phyloP scores from a whole-genome alignment of 2,329 filamentous ascomycete species.

The Alternaria consortialis region DNA sequence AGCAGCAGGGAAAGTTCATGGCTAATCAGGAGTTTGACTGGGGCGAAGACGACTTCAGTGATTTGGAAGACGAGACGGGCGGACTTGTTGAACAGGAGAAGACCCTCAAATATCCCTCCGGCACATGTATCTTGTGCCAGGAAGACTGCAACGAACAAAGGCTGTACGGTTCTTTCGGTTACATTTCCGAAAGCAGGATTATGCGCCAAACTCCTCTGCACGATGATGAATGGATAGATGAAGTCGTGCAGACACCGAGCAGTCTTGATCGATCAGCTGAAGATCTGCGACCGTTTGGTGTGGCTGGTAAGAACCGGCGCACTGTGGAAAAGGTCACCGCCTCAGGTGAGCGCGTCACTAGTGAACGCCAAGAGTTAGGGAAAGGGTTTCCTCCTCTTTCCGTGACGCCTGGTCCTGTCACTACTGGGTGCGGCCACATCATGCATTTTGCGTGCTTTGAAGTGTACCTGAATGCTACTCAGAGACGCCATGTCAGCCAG shows the following conservation, averaged over 20 bases:
- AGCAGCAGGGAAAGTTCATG: slow-evolving; percentile 95
- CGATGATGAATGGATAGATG: slow-evolving; percentile 83
- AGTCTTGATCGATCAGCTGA: slow-evolving; percentile 89
- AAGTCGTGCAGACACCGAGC: slow-evolving; percentile 78
- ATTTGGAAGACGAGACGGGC: slow-evolving; percentile 72
- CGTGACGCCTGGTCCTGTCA: slow-evolving; percentile 77
- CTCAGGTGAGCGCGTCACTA: slow-evolving; percentile 73
- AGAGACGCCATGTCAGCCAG: slow-evolving; percentile 85
- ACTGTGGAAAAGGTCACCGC: slow-evolving; percentile 78
- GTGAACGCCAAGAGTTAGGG: slow-evolving; percentile 83
- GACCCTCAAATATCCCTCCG: slow-evolving; percentile 88
- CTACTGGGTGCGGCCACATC: slow-evolving; percentile 93
- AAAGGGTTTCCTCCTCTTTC: slow-evolving; percentile 82
- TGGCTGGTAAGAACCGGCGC: slow-evolving; percentile 85
- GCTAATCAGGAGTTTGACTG: slow-evolving; percentile 89
- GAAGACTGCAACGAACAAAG: slow-evolving; percentile 91
- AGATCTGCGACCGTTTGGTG: slow-evolving; percentile 84
- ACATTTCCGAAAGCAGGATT: slow-evolving; percentile 85
- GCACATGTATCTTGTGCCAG: slow-evolving; percentile 95
- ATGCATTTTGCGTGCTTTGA: slow-evolving; percentile 99
- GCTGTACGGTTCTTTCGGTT: slow-evolving; percentile 91
- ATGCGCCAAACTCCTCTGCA: slow-evolving; percentile 85
- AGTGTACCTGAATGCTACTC: slow-evolving; percentile 84
- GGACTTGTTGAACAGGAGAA: slow-evolving; percentile 70
- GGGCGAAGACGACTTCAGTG: slow-evolving; percentile 82